Evolutionary conservation across 164 flowering plant species (phyloP).

Genomic region (Houttuynia cordata): DNA sequence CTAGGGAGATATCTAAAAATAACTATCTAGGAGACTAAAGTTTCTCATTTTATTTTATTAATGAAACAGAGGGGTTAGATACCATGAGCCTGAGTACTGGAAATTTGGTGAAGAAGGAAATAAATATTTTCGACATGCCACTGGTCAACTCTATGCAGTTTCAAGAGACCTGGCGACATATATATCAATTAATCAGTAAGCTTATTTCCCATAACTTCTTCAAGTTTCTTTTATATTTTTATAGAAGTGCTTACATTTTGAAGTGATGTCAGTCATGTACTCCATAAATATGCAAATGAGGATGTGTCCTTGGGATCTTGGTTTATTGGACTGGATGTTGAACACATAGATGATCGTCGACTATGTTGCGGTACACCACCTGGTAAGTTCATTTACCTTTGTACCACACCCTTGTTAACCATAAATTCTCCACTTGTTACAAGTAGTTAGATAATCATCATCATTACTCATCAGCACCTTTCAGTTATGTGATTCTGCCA

Average conservation of each 20-base stretch:
- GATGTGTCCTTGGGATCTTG: slow-evolving; percentile 91
- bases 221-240: too few relatives aligned
- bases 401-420: not conserved
- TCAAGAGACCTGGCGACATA: slow-evolving; percentile 80
- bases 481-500: too few relatives aligned
- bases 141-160: slow-evolving; percentile 89
- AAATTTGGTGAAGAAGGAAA: slow-evolving; percentile 95
- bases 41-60: not conserved
- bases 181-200: slow-evolving; percentile 81
- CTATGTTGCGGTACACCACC: slow-evolving; percentile 93
- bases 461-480: too few relatives aligned
- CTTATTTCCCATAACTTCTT: not conserved
- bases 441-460: too few relatives aligned
- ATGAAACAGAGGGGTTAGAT: slow-evolving; percentile 67
- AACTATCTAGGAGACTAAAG: too few relatives aligned
- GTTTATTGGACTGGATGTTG: slow-evolving; percentile 90
- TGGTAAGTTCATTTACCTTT: slow-evolving; percentile 26
- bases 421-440: not conserved
- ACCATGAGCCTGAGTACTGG: slow-evolving; percentile 96
- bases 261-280: slow-evolving; percentile 47
- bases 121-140: slow-evolving; percentile 93
- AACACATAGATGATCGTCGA: slow-evolving; percentile 82
- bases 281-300: slow-evolving; percentile 84
- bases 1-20: too few relatives aligned
- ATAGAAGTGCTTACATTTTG: not conserved